A percentile compares a stretch with the other conserved stretches of the same genome.
phyloP scores from a whole-genome alignment of 1,284 basidiomycete genomes.

The Afroboletus lepidellus region DNA sequence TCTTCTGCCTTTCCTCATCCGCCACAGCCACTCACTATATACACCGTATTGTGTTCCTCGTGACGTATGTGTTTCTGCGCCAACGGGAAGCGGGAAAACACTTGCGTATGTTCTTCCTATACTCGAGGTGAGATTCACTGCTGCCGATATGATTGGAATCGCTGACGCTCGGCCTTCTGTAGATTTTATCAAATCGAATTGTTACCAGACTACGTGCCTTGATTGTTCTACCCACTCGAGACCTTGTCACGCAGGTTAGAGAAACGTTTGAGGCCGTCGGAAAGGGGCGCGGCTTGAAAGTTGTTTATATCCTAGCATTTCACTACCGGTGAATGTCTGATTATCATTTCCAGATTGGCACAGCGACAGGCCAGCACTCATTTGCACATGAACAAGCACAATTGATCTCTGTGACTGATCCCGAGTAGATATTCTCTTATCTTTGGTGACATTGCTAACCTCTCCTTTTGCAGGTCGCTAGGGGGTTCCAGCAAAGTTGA shows the following conservation, averaged over 20 bases:
- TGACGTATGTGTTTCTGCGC: constrained; percentile 96
- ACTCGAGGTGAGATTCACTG: constrained; percentile 62
- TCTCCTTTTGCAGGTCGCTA: constrained; percentile 43
- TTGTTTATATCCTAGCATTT: constrained; percentile 33
- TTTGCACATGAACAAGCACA: constrained; percentile 81
- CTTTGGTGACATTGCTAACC: background rate
- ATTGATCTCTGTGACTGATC: constrained; percentile 55
- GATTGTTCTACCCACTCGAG: constrained; percentile 90
- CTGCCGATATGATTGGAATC: background rate
- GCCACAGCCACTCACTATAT: constrained; percentile 53
- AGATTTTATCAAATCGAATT: constrained; percentile 72
- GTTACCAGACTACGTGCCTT: constrained; percentile 88
- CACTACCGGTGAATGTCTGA: background rate
- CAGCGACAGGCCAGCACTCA: constrained; percentile 81
- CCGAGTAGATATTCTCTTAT: constrained; percentile 39
- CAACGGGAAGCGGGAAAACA: constrained; percentile 97
- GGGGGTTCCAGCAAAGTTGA: constrained; percentile 89
- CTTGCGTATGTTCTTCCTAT: constrained; percentile 93
- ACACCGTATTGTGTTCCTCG: constrained; percentile 67
- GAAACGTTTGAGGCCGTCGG: constrained; percentile 87
- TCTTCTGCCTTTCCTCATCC: constrained; percentile 76
- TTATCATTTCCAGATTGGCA: constrained; percentile 56
- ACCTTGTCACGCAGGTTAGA: constrained; percentile 90
- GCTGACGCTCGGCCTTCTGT: background rate
- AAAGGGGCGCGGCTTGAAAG: constrained; percentile 86